Percentiles rank a stretch among this genome's conserved stretches.
These are phyloP conservation scores for Phytophthora europaea DNA, from an alignment of 352 stramenopile genomes.

Conservation along the genomic window DNA sequence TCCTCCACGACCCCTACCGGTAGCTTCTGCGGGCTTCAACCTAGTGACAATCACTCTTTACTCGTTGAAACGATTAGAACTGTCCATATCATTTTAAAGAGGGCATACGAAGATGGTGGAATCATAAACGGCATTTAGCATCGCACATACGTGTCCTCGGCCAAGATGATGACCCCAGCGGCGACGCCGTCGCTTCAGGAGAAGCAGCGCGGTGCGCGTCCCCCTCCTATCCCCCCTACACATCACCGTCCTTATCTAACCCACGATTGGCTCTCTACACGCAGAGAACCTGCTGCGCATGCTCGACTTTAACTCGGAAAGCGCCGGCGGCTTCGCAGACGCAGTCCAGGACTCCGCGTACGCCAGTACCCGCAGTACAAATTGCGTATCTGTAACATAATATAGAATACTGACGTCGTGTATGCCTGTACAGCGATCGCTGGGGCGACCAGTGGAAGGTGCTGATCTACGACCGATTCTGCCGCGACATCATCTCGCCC, in stretches of 20 bases:
- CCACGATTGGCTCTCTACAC: background rate
- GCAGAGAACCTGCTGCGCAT: slow-evolving; percentile 86
- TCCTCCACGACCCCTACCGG: no score
- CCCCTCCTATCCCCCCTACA: background rate
- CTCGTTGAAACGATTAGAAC: no score
- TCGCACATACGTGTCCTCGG: slow-evolving; percentile 18
- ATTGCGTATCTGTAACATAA: no score
- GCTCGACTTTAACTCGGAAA: slow-evolving; percentile 89
- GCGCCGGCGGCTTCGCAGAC: slow-evolving; percentile 42
- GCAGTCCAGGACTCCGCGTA: slow-evolving; percentile 45
- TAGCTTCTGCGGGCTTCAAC: no score
- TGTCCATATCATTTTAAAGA: no score
- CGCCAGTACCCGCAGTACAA: slow-evolving; percentile 10
- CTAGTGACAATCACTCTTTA: no score
- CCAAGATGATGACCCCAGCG: slow-evolving; percentile 49
- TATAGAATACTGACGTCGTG: background rate
- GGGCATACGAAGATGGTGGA: no score
- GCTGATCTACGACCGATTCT: slow-evolving; percentile 97
- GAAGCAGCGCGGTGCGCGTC: slow-evolving; percentile 84
- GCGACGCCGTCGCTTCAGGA: slow-evolving; percentile 75
- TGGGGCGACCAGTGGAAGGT: slow-evolving; percentile 96
- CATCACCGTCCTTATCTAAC: background rate
- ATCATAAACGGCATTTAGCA: no score
- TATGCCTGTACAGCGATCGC: slow-evolving; percentile 50
- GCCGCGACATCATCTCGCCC: slow-evolving; percentile 98